Evolutionary conservation across 1,284 basidiomycete genomes (phyloP), one percentile per base, ranked within the genome.

Genomic region (Sphagnurus paluster): DNA sequence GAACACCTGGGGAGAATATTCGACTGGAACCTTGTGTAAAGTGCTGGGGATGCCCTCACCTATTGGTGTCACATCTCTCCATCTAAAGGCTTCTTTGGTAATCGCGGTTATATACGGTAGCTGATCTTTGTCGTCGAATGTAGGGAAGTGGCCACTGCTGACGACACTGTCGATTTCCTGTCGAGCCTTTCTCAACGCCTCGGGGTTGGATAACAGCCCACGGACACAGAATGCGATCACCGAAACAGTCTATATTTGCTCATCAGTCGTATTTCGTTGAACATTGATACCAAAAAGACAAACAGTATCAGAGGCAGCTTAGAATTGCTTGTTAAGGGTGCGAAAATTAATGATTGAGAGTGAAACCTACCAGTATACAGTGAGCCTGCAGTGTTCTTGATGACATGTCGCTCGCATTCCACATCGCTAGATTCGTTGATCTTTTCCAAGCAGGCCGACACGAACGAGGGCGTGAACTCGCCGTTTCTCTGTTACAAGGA

Each of bases 101-200:
- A 69, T 44, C 0, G 65, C 64, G 13, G 56, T 49, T 5, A 67
- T 42, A 42, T 66, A 68, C 5, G 65, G 66, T 14, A 69, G 43
- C 3, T 51, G 55, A 7, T 47, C 48, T 42, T 58, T 46, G 51
- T 77, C 71, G 30, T 57, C 59, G 45, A 72, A 73, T 41, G 66
- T 65, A 2, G 76, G 73, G 10, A 77, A 59, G 20, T 66, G 65
- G 4, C 59, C 60, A 30, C 41, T 29, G 5, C 65, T 66, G 19
- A 73, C 17, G 11, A 59, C 50, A 8, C 35, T 35, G 42, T 62
- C 62, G 6, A 63, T 49, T 32, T 65, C 61, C 16, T 56, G 56
- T 43, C 70, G 70, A 29, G 72, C 72, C 52, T 63, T 66, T 32
- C 49, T 59, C 40, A 68, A 61, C 3, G 63, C 62, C 9, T 64